phyloP scores from a whole-genome alignment of 2,329 filamentous ascomycete genomes.

The Tolypocladium cylindrosporum region DNA sequence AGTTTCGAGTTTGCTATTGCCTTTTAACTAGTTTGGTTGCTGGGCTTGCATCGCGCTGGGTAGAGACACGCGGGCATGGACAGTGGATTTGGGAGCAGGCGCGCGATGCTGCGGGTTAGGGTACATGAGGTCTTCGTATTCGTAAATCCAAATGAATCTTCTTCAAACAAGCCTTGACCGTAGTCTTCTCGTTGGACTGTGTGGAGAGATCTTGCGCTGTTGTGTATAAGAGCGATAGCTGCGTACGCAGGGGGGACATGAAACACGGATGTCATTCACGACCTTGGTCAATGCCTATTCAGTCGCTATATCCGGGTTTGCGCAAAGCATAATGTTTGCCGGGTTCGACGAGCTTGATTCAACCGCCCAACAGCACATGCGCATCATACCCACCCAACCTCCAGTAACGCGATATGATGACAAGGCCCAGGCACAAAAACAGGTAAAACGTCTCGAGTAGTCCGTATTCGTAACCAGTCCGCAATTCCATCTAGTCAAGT shows the following conservation, averaged over 20 bases:
- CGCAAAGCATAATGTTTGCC: too few relatives aligned
- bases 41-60: not conserved
- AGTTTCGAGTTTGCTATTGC: not conserved
- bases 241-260: not conserved
- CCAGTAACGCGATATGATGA: not conserved
- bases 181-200: too few relatives aligned
- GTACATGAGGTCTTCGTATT: not conserved
- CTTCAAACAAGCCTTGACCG: not conserved
- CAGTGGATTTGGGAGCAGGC: not conserved
- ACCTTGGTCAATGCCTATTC: not conserved
- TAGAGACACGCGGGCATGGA: not conserved
- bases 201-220: not conserved
- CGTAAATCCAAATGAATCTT: not conserved
- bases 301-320: too few relatives aligned
- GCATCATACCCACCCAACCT: not conserved
- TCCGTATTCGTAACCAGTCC: not conserved
- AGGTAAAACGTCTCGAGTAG: not conserved
- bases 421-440: not conserved
- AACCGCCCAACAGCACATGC: not conserved
- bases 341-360: not conserved
- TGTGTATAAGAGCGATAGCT: too few relatives aligned
- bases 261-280: not conserved
- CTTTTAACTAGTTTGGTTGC: not conserved
- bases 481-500: not conserved
- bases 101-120: not conserved